These are phyloP conservation scores for Gentiana dahurica DNA, from an alignment of 257 asterid genomes.

Conservation along the genomic window DNA sequence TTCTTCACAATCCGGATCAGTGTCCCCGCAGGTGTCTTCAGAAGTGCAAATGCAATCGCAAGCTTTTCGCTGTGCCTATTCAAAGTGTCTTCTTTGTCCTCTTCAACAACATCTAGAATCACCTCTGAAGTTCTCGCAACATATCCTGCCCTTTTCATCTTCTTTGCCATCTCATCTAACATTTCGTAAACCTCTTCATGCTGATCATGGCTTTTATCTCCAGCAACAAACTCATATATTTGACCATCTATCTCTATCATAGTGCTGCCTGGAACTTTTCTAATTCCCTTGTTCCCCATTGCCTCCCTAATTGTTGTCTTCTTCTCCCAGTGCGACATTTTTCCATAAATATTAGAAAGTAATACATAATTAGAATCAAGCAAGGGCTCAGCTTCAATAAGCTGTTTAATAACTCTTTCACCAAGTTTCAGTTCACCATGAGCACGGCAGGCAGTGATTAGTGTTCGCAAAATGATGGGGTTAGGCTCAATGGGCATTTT, in stretches of 20 bases:
- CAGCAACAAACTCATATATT: constrained; percentile 42
- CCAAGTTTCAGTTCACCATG: constrained; percentile 44
- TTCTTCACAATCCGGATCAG: constrained; percentile 33
- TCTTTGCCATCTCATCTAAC: constrained; percentile 50
- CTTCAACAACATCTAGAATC: constrained; percentile 45
- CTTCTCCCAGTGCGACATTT: constrained; percentile 49
- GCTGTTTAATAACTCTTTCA: constrained; percentile 34
- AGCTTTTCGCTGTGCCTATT: constrained; percentile 46
- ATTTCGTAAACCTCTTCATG: constrained; percentile 26
- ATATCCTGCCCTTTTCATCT: constrained; percentile 30
- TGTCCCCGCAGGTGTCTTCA: constrained; percentile 32
- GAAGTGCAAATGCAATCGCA: constrained; percentile 48
- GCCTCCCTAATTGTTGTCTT: constrained; percentile 41
- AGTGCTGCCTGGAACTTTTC: constrained; percentile 61
- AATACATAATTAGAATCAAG: constrained; percentile 51
- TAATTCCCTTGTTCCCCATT: constrained; percentile 57
- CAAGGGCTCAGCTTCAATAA: constrained; percentile 41
- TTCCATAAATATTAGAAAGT: constrained; percentile 53
- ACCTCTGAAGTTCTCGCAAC: constrained; percentile 18
- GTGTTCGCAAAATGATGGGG: constrained; percentile 49
- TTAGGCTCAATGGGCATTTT: constrained; percentile 57
- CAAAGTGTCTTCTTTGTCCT: constrained; percentile 47
- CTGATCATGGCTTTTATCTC: constrained; percentile 35
- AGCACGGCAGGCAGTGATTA: constrained; percentile 38
- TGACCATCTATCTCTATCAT: constrained; percentile 47